Evolutionary conservation across 179 eudicot genomes (phyloP).

Genomic region (Dionaea muscipula): DNA sequence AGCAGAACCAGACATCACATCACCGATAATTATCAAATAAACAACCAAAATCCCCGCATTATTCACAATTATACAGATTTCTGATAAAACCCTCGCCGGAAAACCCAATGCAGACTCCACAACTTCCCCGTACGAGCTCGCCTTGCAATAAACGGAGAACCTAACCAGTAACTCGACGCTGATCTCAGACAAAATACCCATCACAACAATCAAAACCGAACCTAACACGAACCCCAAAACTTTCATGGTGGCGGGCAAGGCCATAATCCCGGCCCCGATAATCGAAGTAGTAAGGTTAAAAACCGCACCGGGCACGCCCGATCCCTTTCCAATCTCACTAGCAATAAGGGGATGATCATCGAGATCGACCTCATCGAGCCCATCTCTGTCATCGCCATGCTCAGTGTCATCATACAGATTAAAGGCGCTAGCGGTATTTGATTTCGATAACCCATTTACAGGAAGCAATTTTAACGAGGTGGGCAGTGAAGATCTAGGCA

Average conservation of each 20-base stretch:
- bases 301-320: slow-evolving; percentile 71
- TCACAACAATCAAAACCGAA: slow-evolving; percentile 45
- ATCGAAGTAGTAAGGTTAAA: slow-evolving; percentile 79
- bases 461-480: slow-evolving; percentile 13
- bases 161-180: slow-evolving; percentile 67
- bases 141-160: slow-evolving; percentile 56
- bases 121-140: slow-evolving; percentile 67
- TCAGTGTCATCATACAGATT: slow-evolving; percentile 14
- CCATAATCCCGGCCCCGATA: slow-evolving; percentile 93
- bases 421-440: slow-evolving; percentile 15
- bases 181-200: slow-evolving; percentile 65
- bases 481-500: slow-evolving; percentile 16
- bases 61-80: slow-evolving; percentile 69
- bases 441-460: slow-evolving; percentile 19
- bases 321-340: slow-evolving; percentile 34
- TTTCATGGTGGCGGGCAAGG: slow-evolving; percentile 84
- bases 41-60: slow-evolving; percentile 80
- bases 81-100: slow-evolving; percentile 52
- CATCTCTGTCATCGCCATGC: slow-evolving; percentile 9
- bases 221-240: slow-evolving; percentile 65
- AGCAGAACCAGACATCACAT: slow-evolving; percentile 79
- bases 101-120: slow-evolving; percentile 67
- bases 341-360: slow-evolving; percentile 52
- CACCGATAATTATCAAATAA: slow-evolving; percentile 84
- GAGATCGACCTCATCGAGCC: slow-evolving; percentile 29